These are phyloP conservation scores for Malus orientalis DNA, from an alignment of 306 rosid species.

Conservation along the genomic window DNA sequence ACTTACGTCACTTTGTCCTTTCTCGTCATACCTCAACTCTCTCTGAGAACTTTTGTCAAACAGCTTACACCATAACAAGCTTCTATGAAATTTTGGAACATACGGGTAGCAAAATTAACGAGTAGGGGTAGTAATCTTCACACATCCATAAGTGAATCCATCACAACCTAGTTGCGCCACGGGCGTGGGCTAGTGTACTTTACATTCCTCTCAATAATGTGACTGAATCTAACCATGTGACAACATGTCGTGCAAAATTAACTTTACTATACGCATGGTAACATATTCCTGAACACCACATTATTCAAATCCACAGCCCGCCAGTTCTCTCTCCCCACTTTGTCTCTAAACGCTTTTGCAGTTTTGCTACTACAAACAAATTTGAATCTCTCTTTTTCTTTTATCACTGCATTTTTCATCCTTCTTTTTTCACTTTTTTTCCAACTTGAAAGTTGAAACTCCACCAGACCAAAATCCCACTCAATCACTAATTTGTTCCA, in stretches of 20 bases:
- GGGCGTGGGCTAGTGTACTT: not conserved
- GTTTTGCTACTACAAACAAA: conserved; percentile 11
- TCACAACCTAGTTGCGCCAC: no score
- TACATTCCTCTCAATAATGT: not conserved
- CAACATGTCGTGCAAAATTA: conserved; percentile 13
- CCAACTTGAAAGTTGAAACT: conserved; percentile 28
- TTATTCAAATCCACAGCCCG: conserved; percentile 87
- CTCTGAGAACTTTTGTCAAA: not conserved
- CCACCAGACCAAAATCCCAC: conserved; percentile 10
- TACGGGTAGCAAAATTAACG: not conserved
- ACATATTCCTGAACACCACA: conserved; percentile 29
- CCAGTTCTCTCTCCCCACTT: conserved; percentile 22
- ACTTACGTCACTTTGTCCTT: not conserved
- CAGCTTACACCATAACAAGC: not conserved
- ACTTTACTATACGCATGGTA: conserved; percentile 48
- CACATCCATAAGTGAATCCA: no score
- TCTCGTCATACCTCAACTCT: not conserved
- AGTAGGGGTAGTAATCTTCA: not conserved
- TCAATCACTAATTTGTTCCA: not conserved
- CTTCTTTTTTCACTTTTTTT: conserved; percentile 24
- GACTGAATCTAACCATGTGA: not conserved
- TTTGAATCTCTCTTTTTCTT: conserved; percentile 39
- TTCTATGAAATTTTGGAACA: not conserved
- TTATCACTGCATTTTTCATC: conserved; percentile 14
- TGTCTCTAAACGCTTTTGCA: not conserved